Evolutionary conservation across 164 flowering plant species (phyloP), one percentile per base, ranked within the genome.

Genomic region (Umbellularia californica): DNA sequence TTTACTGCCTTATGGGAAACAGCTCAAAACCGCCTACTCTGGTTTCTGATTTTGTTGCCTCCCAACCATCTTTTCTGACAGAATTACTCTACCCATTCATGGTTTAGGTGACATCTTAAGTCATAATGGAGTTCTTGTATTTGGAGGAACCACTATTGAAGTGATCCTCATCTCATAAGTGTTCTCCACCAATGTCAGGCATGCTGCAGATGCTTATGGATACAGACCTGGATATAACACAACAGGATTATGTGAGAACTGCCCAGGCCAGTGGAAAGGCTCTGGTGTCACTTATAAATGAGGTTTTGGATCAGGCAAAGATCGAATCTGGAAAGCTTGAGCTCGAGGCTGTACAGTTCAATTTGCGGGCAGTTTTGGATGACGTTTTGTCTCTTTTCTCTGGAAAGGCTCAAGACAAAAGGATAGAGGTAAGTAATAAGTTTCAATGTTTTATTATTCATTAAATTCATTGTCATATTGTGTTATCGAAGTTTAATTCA

Each of bases 191-290:
- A 15, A 55, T 76, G 82, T 9, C 87, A 95, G 98, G 99, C 64
- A 95, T 95, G 97, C 74, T 95, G 83, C 89, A 91, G 64, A 89
- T 95, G 97, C 94, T 95, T 50, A 90, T 92, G 91, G 97, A 92
- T 81, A 95, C 99, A 15, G 88, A 86, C 50, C 82, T 95, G 28
- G 98, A 95, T 84, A 91, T 79, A 51, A 93, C 95, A 69, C 99
- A 95, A 79, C 90, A 83, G 77, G 99, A 95, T 77, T 93, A 87
- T 78, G 99, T 89, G 13, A 87, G 88, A 78, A 93, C 95, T 72
- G 99, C 99, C 13, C 93, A 92, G 74, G 95, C 80, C 20, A 93
- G 99, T 82, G 99, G 98, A 70, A 91, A 86, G 80, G 92, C 95
- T 82, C 87, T 95, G 27, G 91, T 95, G 33, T 89, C 98, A 17